Evolutionary conservation across 768 basidiomycete genomes (phyloP).

Genomic region (Panus rudis): DNA sequence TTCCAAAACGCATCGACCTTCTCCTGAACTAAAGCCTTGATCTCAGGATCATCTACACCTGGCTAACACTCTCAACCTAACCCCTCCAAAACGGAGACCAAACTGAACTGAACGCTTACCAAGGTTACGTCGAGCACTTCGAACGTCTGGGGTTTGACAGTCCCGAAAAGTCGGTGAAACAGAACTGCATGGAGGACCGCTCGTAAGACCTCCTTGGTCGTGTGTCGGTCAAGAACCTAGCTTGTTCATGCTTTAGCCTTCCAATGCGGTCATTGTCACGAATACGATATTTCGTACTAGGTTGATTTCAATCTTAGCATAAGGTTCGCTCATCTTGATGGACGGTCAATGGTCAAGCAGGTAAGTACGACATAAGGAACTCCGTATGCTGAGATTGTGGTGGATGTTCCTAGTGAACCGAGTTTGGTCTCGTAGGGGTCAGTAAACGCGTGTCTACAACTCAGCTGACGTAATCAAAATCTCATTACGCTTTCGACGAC

Average conservation of each 20-base stretch:
- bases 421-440: too few species aligned
- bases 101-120: slow-evolving; percentile 34
- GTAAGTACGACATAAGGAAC: too few species aligned
- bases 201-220: slow-evolving; percentile 65
- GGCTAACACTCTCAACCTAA: slow-evolving; percentile 40
- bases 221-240: slow-evolving; percentile 67
- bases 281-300: slow-evolving; percentile 3
- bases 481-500: too few species aligned
- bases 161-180: slow-evolving; percentile 79
- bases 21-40: slow-evolving; percentile 63
- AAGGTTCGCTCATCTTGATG: too few species aligned
- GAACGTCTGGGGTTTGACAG: slow-evolving; percentile 66
- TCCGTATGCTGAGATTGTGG: too few species aligned
- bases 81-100: neutral
- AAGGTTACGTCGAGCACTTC: slow-evolving; percentile 83
- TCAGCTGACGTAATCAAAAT: too few species aligned
- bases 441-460: too few species aligned
- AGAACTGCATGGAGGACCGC: slow-evolving; percentile 77
- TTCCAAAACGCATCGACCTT: slow-evolving; percentile 79
- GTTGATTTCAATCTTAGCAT: too few species aligned
- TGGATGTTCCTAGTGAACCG: too few species aligned
- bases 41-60: slow-evolving; percentile 66
- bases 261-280: slow-evolving; percentile 8
- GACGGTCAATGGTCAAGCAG: too few species aligned
- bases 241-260: slow-evolving; percentile 16